phyloP scores from a whole-genome alignment of 2,329 filamentous ascomycete species.

The Sporothrix mexicana region DNA sequence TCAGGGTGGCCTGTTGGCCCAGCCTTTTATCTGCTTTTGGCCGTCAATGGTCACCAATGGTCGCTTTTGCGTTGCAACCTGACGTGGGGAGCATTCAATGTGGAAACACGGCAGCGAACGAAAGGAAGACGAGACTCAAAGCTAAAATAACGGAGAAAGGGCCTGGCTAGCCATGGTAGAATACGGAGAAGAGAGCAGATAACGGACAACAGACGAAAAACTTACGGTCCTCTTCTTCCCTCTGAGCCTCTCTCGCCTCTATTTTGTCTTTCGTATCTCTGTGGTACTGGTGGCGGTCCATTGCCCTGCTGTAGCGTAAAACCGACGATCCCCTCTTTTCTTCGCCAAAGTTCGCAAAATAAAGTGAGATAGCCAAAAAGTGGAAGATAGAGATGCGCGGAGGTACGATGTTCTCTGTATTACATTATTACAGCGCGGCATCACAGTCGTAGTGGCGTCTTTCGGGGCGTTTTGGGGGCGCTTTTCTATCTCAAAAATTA shows the following conservation, averaged over 20 bases:
- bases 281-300: background rate
- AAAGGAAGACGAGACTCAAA: background rate
- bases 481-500: background rate
- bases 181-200: background rate
- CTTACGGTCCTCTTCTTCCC: too few relatives aligned
- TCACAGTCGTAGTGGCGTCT: conserved; percentile 5
- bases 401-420: background rate
- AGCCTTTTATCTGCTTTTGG: background rate
- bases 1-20: background rate
- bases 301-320: conserved; percentile 9
- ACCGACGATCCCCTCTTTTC: background rate
- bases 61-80: background rate
- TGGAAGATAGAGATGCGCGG: background rate
- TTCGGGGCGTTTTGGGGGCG: conserved; percentile 1
- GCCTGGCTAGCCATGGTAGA: background rate
- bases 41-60: too few relatives aligned
- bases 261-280: background rate
- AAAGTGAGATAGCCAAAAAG: background rate
- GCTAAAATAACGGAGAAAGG: background rate
- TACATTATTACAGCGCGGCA: background rate
- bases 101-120: conserved; percentile 20
- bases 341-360: background rate
- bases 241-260: too few relatives aligned
- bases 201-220: background rate
- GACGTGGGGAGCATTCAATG: conserved; percentile 2